Percentiles rank a stretch among this genome's conserved stretches.
phyloP scores from a whole-genome alignment of 768 basidiomycete genomes.

The Kwoniella sp. region DNA sequence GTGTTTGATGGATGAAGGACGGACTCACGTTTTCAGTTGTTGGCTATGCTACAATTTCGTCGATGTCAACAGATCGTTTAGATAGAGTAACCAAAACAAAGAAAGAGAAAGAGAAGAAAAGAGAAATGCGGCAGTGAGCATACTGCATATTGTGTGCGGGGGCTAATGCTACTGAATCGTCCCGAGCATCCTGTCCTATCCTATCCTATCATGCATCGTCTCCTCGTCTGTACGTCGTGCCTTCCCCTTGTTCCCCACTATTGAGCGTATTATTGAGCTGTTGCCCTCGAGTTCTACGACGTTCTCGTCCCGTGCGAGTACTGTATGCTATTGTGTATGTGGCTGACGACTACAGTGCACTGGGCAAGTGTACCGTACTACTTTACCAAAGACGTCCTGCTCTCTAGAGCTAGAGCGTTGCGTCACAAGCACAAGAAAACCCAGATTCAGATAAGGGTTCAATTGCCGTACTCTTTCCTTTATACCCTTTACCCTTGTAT shows the following conservation, averaged over 20 bases:
- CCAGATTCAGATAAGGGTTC: not conserved
- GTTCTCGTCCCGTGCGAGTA: not conserved
- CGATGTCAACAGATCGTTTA: not conserved
- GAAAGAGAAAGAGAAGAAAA: not conserved
- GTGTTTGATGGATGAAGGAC: no score
- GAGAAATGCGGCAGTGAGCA: not conserved
- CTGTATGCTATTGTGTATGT: not conserved
- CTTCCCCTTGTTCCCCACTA: no score
- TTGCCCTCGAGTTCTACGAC: not conserved
- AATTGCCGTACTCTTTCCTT: not conserved
- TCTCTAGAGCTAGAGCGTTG: no score
- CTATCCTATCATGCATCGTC: no score
- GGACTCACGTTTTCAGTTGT: not conserved
- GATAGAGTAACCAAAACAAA: not conserved
- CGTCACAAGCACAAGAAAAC: not conserved
- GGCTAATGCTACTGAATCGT: no score
- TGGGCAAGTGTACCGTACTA: no score
- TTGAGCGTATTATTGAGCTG: not conserved
- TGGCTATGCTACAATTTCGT: not conserved
- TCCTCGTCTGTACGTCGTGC: no score
- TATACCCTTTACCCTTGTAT: no score
- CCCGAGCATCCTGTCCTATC: no score
- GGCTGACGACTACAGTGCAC: not conserved
- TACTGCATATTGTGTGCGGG: no score
- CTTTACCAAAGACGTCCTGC: no score